Percentiles rank a stretch among this genome's conserved stretches.
phyloP scores from a whole-genome alignment of 257 asterid species.

The Ligustrum vulgare region DNA sequence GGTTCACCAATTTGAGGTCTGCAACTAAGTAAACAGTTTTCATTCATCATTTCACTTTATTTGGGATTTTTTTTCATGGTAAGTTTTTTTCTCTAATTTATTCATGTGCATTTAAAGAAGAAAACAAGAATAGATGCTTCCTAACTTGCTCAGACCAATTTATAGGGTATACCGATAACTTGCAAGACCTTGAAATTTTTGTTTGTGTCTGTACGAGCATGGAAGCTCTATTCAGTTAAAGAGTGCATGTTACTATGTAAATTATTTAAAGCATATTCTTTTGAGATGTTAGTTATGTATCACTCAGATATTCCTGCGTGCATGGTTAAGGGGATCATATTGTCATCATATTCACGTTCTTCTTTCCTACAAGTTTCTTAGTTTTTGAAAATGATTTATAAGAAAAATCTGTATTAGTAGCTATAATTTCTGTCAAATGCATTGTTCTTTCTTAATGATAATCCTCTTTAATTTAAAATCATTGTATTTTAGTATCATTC shows the following conservation, averaged over 20 bases:
- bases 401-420: background rate
- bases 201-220: too few relatives aligned
- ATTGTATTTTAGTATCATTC: background rate
- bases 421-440: background rate
- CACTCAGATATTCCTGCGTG: background rate
- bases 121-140: background rate
- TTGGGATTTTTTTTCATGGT: constrained; percentile 1
- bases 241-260: background rate
- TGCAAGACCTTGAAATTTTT: background rate
- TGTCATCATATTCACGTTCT: background rate
- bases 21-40: constrained; percentile 19
- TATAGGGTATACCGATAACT: background rate
- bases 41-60: constrained; percentile 16
- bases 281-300: background rate
- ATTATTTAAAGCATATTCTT: background rate
- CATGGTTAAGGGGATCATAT: background rate
- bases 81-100: constrained; percentile 7
- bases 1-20: constrained; percentile 76
- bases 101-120: background rate
- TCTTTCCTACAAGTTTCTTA: background rate
- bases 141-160: background rate
- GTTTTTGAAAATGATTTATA: background rate
- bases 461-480: background rate
- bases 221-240: background rate
- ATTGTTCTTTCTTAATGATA: too few relatives aligned